Evolutionary conservation across 495 filamentous ascomycete genomes (phyloP).

Genomic region (Aspergillus biplanus): DNA sequence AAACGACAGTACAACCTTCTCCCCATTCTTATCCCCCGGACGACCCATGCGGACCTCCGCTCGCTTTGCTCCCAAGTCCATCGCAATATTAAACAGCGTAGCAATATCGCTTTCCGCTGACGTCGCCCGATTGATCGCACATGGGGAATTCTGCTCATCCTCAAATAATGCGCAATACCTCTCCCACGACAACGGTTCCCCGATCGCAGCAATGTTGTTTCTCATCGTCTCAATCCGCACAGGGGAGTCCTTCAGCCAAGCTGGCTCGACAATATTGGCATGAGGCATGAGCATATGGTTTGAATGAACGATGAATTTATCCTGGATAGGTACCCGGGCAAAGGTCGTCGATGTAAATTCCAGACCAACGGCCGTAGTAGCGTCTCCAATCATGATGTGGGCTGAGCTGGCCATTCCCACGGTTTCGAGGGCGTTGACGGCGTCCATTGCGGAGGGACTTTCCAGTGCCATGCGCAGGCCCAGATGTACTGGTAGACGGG

Average conservation of each 20-base stretch:
- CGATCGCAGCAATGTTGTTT: conserved; percentile 24
- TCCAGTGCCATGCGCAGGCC: conserved; percentile 64
- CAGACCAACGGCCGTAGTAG: conserved; percentile 54
- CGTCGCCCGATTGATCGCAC: conserved; percentile 40
- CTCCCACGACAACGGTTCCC: conserved; percentile 30
- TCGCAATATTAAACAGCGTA: conserved; percentile 45
- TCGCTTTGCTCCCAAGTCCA: conserved; percentile 35
- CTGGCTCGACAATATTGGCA: conserved; percentile 51
- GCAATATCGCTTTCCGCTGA: conserved; percentile 21
- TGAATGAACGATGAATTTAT: conserved; percentile 59
- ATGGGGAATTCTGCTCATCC: conserved; percentile 38
- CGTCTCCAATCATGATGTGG: conserved; percentile 65
- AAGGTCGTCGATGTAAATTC: conserved; percentile 62
- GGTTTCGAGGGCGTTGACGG: conserved; percentile 49
- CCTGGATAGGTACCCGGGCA: conserved; percentile 46
- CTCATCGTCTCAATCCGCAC: conserved; percentile 41
- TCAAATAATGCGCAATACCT: conserved; percentile 31
- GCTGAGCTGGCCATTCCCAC: conserved; percentile 61
- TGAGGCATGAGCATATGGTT: conserved; percentile 63
- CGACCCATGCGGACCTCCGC: conserved; percentile 39
- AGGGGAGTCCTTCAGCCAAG: conserved; percentile 59
- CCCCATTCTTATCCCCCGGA: conserved; percentile 22
- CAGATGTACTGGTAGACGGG: conserved; percentile 64
- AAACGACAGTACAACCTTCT: conserved; percentile 1
- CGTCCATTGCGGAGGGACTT: conserved; percentile 52